Conservation (phyloP, 805 yeast species). For the Pichia sporocuriosa region DNA sequence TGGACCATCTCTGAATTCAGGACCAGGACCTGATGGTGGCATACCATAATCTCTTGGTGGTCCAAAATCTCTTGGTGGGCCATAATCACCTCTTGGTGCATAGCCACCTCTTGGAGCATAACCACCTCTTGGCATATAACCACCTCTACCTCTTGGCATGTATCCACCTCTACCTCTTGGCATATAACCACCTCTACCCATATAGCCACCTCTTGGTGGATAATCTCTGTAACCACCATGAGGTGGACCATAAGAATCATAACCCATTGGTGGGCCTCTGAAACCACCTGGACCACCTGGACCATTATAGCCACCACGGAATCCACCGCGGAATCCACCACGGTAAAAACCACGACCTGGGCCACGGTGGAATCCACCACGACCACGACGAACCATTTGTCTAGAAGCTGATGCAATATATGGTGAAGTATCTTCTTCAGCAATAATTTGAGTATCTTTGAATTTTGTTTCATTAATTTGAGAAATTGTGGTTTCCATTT, state of each 20-base stretch:
- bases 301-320: constrained; percentile 29
- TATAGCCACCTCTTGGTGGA: constrained; percentile 20
- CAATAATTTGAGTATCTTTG: constrained; percentile 56
- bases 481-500: constrained; percentile 66
- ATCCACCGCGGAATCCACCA: constrained; percentile 22
- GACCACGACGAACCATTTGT: constrained; percentile 36
- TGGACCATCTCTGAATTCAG: constrained; percentile 28
- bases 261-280: constrained; percentile 30
- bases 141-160: constrained; percentile 28
- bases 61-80: constrained; percentile 26
- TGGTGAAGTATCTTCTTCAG: constrained; percentile 72
- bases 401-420: constrained; percentile 43
- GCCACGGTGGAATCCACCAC: constrained; percentile 38
- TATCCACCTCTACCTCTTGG: constrained; percentile 29
- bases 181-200: constrained; percentile 26
- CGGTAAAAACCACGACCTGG: constrained; percentile 35
- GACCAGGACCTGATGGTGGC: constrained; percentile 15
- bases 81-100: constrained; percentile 24
- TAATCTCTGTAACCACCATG: constrained; percentile 29
- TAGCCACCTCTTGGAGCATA: constrained; percentile 25
- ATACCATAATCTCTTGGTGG: constrained; percentile 22
- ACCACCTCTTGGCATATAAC: constrained; percentile 28
- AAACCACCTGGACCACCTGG: constrained; percentile 29
- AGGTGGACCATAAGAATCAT: constrained; percentile 30
- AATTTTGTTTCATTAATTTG: constrained; percentile 65